Percentiles rank a stretch among this genome's conserved stretches.
Conservation (phyloP, 495 filamentous ascomycete species). For the Trichoderma gamsii region DNA sequence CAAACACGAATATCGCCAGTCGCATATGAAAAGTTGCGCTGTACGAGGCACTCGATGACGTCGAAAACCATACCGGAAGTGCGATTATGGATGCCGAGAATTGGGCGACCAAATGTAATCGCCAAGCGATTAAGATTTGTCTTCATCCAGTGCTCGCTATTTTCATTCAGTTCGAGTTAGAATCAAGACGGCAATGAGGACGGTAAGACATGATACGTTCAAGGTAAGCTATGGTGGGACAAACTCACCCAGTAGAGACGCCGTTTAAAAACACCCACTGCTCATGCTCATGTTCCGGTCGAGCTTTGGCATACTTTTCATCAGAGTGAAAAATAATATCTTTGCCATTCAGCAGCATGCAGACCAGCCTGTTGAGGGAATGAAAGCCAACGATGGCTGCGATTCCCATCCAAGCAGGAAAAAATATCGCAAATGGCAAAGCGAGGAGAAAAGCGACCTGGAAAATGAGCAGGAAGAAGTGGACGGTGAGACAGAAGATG, state of each 20-base stretch:
- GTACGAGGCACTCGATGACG: slow-evolving; percentile 67
- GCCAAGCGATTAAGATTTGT: slow-evolving; percentile 66
- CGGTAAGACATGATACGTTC: neutral
- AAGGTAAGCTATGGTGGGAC: slow-evolving; percentile 2
- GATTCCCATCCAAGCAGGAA: slow-evolving; percentile 46
- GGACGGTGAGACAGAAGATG: slow-evolving; percentile 43
- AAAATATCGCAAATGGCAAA: slow-evolving; percentile 42
- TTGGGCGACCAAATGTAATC: slow-evolving; percentile 64
- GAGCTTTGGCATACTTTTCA: slow-evolving; percentile 36
- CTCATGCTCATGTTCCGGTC: slow-evolving; percentile 48
- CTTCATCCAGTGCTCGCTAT: slow-evolving; percentile 54
- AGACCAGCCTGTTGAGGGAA: slow-evolving; percentile 44
- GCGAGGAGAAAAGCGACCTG: slow-evolving; percentile 45
- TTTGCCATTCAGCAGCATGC: slow-evolving; percentile 45
- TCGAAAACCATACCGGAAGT: slow-evolving; percentile 73
- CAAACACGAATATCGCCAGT: slow-evolving; percentile 60
- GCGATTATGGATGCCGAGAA: slow-evolving; percentile 78
- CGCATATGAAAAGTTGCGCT: slow-evolving; percentile 67
- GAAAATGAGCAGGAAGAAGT: slow-evolving; percentile 45
- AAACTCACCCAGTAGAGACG: slow-evolving; percentile 52
- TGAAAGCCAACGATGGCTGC: slow-evolving; percentile 32
- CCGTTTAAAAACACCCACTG: slow-evolving; percentile 74
- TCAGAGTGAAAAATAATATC: slow-evolving; percentile 37
- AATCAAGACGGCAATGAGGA: neutral
- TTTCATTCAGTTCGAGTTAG: neutral